Evolutionary conservation across 2,329 filamentous ascomycete genomes (phyloP).

Genomic region (Eurotiales sp.): DNA sequence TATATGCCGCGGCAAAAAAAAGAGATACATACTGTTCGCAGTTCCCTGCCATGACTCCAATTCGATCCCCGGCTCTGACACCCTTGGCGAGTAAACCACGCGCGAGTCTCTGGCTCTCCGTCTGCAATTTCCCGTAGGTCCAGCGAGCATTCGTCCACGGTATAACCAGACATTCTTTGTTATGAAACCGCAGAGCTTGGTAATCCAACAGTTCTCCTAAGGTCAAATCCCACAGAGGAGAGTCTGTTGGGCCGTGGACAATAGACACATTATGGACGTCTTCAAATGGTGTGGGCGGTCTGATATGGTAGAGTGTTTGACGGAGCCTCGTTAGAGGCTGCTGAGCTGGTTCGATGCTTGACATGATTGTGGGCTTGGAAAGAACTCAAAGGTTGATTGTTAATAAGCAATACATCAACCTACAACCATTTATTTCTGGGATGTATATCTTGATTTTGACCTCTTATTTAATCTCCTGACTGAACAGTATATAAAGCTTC

Average conservation of each 20-base stretch:
- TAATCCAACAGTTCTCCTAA: constrained; percentile 69
- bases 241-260: constrained; percentile 65
- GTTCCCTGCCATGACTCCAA: too few relatives aligned
- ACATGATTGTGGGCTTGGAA: too few relatives aligned
- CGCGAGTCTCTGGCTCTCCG: constrained; percentile 59
- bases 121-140: constrained; percentile 64
- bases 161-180: constrained; percentile 66
- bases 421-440: too few relatives aligned
- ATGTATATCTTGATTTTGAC: too few relatives aligned
- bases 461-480: too few relatives aligned
- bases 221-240: constrained; percentile 67
- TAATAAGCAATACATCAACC: too few relatives aligned
- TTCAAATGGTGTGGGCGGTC: constrained; percentile 26
- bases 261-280: constrained; percentile 44
- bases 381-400: too few relatives aligned
- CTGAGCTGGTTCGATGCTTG: too few relatives aligned
- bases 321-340: constrained; percentile 19
- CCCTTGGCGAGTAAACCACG: constrained; percentile 65
- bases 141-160: constrained; percentile 73
- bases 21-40: too few relatives aligned
- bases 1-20: too few relatives aligned
- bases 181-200: constrained; percentile 63
- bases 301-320: constrained; percentile 20
- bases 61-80: too few relatives aligned
- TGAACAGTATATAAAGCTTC: too few relatives aligned